Percentiles rank a stretch among this genome's conserved stretches.
Conservation (phyloP, 305 asterid genomes). For the Solanum chacoense region DNA sequence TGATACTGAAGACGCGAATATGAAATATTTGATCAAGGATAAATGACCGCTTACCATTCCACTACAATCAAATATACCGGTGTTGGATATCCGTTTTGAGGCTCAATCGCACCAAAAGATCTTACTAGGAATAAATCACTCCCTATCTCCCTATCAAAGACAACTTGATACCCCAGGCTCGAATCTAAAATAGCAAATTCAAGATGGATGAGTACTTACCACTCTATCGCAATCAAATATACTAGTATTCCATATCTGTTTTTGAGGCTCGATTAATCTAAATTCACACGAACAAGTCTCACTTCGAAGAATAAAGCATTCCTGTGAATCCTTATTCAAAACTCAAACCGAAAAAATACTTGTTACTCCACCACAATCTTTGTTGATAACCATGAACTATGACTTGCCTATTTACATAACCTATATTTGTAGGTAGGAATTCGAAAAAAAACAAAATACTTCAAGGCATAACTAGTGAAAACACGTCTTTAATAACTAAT, state of each 20-base stretch:
- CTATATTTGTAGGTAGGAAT: background rate
- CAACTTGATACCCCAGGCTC: background rate
- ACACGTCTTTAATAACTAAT: background rate
- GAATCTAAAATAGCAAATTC: background rate
- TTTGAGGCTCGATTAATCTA: background rate
- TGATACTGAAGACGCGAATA: background rate
- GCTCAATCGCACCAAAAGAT: background rate
- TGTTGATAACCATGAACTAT: background rate
- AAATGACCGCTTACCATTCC: background rate
- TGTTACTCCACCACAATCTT: background rate
- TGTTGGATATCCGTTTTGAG: background rate
- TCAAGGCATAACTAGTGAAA: background rate
- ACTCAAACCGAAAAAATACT: background rate
- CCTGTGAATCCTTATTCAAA: background rate
- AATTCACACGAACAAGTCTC: background rate
- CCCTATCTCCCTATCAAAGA: background rate
- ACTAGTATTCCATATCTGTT: fast-evolving
- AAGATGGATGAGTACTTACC: background rate
- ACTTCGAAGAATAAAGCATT: background rate
- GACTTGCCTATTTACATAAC: background rate
- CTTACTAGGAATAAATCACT: background rate
- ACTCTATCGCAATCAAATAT: background rate
- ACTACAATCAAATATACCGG: background rate
- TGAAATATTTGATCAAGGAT: background rate
- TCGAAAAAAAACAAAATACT: background rate